Conservation (phyloP, 2,329 filamentous ascomycete genomes). For the Mycosphaerelloides madeirae region DNA sequence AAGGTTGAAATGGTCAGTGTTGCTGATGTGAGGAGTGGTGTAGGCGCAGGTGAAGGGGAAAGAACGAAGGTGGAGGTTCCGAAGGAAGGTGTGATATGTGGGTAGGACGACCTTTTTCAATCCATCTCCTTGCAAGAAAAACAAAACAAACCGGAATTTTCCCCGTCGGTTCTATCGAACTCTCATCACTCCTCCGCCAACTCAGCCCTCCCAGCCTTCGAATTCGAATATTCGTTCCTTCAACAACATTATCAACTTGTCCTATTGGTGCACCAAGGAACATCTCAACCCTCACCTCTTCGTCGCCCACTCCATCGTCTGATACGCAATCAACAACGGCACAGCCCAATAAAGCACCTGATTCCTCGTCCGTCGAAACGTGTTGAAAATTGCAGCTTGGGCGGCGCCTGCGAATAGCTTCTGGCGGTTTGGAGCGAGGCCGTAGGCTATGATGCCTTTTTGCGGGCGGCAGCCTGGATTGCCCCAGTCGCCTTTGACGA, state of each 20-base stretch:
- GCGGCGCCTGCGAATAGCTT: conserved; percentile 72
- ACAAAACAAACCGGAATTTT: not conserved
- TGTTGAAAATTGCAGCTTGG: conserved; percentile 89
- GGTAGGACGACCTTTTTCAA: conserved; percentile 21
- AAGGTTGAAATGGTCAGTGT: conserved; percentile 24
- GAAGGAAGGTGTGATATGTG: conserved; percentile 44
- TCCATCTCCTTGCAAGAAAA: not conserved
- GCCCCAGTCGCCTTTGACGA: conserved; percentile 13
- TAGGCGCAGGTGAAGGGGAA: conserved; percentile 8
- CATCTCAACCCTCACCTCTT: conserved; percentile 62
- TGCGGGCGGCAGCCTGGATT: conserved; percentile 41
- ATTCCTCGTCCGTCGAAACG: conserved; percentile 73
- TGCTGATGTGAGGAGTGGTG: conserved; percentile 10
- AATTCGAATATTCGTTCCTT: conserved; percentile 77
- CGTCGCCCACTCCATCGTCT: conserved; percentile 81
- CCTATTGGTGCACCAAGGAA: not conserved
- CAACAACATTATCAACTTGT: conserved; percentile 5
- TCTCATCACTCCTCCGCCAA: conserved; percentile 38
- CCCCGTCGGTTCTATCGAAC: not conserved
- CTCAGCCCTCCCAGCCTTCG: conserved; percentile 63
- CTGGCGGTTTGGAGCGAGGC: conserved; percentile 80
- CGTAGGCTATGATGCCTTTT: conserved; percentile 63
- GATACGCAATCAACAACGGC: conserved; percentile 73
- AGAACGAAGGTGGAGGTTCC: conserved; percentile 34
- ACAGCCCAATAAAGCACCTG: conserved; percentile 87